A percentile compares a stretch with the other conserved stretches of the same genome.
These are phyloP conservation scores for Salix brachista DNA, from an alignment of 345 rosid species.

Conservation along the genomic window DNA sequence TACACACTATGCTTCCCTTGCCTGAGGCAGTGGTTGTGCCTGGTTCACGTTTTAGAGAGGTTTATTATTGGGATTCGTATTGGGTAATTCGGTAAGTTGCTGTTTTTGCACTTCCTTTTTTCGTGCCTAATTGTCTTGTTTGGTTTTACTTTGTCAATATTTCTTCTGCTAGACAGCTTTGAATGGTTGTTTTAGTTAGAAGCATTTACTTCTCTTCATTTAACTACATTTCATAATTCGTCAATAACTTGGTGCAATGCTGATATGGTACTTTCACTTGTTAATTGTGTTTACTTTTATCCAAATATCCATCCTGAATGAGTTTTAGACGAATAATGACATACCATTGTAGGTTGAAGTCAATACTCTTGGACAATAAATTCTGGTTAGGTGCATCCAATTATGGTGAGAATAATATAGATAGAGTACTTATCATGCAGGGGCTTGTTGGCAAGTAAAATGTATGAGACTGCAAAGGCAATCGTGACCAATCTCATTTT, in stretches of 20 bases:
- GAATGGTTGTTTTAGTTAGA: neutral
- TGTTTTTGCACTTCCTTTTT: neutral
- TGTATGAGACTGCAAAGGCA: constrained; percentile 70
- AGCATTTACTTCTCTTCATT: too few species aligned
- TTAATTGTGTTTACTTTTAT: too few species aligned
- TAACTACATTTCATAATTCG: too few species aligned
- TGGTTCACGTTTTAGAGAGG: constrained; percentile 84
- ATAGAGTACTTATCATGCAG: constrained; percentile 31
- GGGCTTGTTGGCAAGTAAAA: constrained; percentile 83
- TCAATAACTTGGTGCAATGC: too few species aligned
- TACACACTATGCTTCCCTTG: constrained; percentile 75
- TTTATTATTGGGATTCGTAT: constrained; percentile 95
- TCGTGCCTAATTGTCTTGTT: neutral
- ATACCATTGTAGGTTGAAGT: neutral
- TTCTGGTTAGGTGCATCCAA: neutral
- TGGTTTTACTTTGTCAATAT: neutral
- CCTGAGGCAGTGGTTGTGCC: constrained; percentile 64
- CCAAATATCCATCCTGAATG: too few species aligned
- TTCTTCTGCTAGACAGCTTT: neutral
- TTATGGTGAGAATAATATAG: neutral
- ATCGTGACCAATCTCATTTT: constrained; percentile 68
- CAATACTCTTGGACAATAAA: neutral
- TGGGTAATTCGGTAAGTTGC: constrained; percentile 76
- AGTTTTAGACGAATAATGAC: too few species aligned
- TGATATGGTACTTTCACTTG: too few species aligned